Evolutionary conservation across 2,329 filamentous ascomycete genomes (phyloP), one percentile per base, ranked within the genome.

Genomic region (Emergomyces orientalis): DNA sequence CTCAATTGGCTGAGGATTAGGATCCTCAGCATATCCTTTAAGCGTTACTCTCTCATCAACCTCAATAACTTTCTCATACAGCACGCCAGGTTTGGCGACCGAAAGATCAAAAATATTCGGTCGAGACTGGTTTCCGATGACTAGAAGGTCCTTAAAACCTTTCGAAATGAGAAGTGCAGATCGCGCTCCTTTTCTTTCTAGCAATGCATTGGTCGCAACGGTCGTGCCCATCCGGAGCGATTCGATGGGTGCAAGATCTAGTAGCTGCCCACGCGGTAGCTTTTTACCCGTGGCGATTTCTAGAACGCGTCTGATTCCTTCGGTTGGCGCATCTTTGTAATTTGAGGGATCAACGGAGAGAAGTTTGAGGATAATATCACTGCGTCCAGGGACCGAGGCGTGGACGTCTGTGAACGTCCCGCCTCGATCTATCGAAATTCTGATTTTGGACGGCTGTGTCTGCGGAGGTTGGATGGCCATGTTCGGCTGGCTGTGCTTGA

Each of bases 61-160:
- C 76, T 97, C 92, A 27, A 96, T 82, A 0, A 97, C 91, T 39
- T 80, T 81, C 71, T 91, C 87, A 69, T 95, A 96, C 13, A 97
- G 77, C 6, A 95, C 89, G 66, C 94, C 91, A 0, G 91, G 91
- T 72, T 92, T 91, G 66, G 83, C 81, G 71, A 96, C 95, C 22
- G 88, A 88, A 61, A 97, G 79, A 72, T 96, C 92, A 70, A 97
- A 97, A 67, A 97, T 96, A 72, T 88, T 88, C 22, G 92, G 92
- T 54, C 92, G 82, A 30, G 88, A 90, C 77, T 97, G 92, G 74
- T 96, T 96, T 9, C 92, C 92, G 71, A 97, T 97, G 60, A 87
- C 84, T 37, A 96, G 79, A 65, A 91, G 90, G 75, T 97, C 91
- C 65, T 85, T 87, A 78, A 96, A 96, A 0, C 92, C 92, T 69